phyloP scores from a whole-genome alignment of 108 stramenopile genomes.

The Fragilariopsis cylindrus region DNA sequence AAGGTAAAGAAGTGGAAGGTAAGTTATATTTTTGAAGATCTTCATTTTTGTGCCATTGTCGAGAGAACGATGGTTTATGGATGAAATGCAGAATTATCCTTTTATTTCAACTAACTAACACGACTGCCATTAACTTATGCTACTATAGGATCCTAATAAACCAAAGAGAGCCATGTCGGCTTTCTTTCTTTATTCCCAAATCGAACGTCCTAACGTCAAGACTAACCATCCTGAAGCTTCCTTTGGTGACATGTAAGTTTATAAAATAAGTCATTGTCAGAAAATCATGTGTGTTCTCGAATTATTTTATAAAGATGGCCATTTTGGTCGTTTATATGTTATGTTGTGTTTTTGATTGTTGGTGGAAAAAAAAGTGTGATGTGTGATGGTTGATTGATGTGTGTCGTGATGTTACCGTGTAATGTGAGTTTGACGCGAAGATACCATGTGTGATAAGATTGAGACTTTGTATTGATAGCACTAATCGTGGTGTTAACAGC shows the following conservation, averaged over 20 bases:
- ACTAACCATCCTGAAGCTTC: constrained; percentile 66
- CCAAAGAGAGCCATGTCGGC: constrained; percentile 86
- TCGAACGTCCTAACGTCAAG: constrained; percentile 69
- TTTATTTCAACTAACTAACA: neutral
- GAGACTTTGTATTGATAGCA: constrained; percentile 21
- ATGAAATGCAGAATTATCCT: neutral
- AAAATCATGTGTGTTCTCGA: constrained; percentile 5
- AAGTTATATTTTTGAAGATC: constrained; percentile 8
- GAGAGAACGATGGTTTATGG: no score
- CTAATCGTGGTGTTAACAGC: constrained; percentile 27
- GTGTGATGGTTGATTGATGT: constrained; percentile 22
- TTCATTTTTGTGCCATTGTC: neutral
- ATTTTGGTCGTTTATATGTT: constrained; percentile 15
- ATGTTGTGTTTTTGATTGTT: constrained; percentile 15
- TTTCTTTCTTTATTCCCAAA: constrained; percentile 84
- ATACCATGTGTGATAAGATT: constrained; percentile 2
- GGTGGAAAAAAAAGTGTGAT: neutral
- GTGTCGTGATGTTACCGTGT: constrained; percentile 23
- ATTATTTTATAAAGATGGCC: constrained; percentile 17
- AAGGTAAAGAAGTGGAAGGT: constrained; percentile 44
- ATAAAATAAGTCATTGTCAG: constrained; percentile 10
- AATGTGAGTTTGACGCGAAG: constrained; percentile 1
- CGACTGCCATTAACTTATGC: neutral
- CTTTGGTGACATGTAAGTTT: constrained; percentile 85
- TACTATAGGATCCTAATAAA: constrained; percentile 61